Evolutionary conservation across 805 yeast species (phyloP).

Genomic region (Hanseniaspora occidentalis): DNA sequence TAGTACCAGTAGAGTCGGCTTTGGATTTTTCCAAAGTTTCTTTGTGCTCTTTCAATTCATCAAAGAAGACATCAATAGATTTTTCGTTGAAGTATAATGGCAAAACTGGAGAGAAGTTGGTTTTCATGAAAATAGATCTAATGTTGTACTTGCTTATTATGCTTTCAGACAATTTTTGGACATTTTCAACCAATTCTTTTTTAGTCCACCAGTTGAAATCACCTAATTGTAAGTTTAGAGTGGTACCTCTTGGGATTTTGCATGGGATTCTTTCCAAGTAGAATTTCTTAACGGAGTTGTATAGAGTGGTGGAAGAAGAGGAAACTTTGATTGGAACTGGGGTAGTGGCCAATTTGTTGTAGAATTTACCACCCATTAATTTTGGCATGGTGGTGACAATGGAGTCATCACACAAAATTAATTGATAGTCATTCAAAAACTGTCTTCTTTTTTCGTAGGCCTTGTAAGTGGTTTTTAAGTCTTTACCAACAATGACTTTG

Average conservation of each 20-base stretch:
- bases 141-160: constrained; percentile 31
- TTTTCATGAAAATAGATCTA: constrained; percentile 53
- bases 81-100: constrained; percentile 66
- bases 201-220: constrained; percentile 28
- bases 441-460: constrained; percentile 81
- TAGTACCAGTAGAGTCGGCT: constrained; percentile 13
- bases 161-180: constrained; percentile 37
- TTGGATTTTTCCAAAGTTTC: constrained; percentile 13
- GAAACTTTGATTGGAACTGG: constrained; percentile 56
- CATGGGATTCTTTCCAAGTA: constrained; percentile 43
- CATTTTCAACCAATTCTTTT: constrained; percentile 46
- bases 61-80: constrained; percentile 27
- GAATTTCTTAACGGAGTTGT: constrained; percentile 46
- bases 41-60: constrained; percentile 12
- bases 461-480: constrained; percentile 75
- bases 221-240: constrained; percentile 58
- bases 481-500: constrained; percentile 55
- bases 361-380: constrained; percentile 75
- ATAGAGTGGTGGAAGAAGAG: constrained; percentile 38
- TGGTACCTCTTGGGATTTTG: constrained; percentile 62
- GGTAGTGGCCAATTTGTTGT: constrained; percentile 48
- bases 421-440: constrained; percentile 51
- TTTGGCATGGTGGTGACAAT: constrained; percentile 71
- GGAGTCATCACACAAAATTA: constrained; percentile 78
- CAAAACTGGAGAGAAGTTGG: constrained; percentile 63